These are phyloP conservation scores for Penicillium sp. DNA, from an alignment of 2,329 filamentous ascomycete genomes.

Conservation along the genomic window DNA sequence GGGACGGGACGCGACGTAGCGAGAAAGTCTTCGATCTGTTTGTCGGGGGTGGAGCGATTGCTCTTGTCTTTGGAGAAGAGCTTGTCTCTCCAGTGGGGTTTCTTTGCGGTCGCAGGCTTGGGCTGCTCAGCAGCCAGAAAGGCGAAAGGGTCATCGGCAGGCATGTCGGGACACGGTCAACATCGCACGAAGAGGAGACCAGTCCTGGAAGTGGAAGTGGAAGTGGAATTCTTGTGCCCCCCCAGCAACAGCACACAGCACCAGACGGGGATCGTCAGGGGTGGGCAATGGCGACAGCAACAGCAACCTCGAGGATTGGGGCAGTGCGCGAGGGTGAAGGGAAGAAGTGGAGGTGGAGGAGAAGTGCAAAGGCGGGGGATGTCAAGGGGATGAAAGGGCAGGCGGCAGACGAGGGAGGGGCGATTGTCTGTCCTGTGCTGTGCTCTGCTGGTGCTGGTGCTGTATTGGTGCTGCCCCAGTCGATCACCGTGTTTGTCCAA, in stretches of 20 bases:
- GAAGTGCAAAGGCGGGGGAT: background rate
- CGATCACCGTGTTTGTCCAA: slow-evolving; percentile 7
- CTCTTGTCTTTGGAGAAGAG: slow-evolving; percentile 51
- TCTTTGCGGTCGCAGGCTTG: slow-evolving; percentile 36
- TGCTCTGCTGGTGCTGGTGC: no score
- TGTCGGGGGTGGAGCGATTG: slow-evolving; percentile 42
- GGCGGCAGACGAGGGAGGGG: slow-evolving; percentile 13
- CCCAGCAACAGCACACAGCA: background rate
- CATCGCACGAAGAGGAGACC: slow-evolving; percentile 21
- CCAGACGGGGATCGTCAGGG: slow-evolving; percentile 27
- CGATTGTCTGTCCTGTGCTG: no score
- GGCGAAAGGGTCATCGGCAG: slow-evolving; percentile 42
- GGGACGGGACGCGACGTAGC: slow-evolving; percentile 56
- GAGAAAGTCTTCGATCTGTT: slow-evolving; percentile 62
- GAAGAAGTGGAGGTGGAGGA: background rate
- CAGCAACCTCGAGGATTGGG: no score
- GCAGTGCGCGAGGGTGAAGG: background rate
- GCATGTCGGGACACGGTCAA: slow-evolving; percentile 30
- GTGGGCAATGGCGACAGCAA: slow-evolving; percentile 2
- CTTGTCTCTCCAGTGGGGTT: slow-evolving; percentile 54
- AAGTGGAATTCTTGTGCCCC: no score
- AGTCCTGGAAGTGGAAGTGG: no score
- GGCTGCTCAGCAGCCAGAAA: slow-evolving; percentile 38
- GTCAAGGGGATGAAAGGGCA: background rate
- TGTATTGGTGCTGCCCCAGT: no score